Evolutionary conservation across 306 rosid genomes (phyloP).

Genomic region (Albizia julibrissin): DNA sequence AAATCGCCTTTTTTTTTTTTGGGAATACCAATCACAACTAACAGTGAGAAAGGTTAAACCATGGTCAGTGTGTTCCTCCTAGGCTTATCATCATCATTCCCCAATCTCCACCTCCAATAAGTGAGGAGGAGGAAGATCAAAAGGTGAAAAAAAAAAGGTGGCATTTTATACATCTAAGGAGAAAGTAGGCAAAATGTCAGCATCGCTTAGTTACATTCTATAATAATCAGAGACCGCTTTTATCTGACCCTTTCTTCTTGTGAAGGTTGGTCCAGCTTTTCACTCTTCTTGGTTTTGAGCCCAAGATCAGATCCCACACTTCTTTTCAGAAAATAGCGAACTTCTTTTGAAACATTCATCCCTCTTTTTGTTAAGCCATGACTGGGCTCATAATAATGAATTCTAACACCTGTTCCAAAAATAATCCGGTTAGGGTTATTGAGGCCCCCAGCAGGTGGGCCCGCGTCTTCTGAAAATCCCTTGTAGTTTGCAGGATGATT

Average conservation of each 20-base stretch:
- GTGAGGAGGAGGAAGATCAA: not conserved
- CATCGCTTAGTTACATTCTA: too few species aligned
- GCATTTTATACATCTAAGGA: not conserved
- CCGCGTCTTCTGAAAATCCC: not conserved
- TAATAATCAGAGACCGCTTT: not conserved
- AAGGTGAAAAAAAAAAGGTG: not conserved
- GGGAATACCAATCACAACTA: not conserved
- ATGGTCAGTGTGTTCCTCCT: not conserved
- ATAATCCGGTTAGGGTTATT: not conserved
- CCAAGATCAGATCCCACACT: not conserved
- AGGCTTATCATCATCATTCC: not conserved
- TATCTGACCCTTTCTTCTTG: not conserved
- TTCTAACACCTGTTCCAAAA: not conserved
- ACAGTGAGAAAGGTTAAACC: not conserved
- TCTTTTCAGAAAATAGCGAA: not conserved
- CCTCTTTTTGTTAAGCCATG: not conserved
- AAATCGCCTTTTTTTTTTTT: too few species aligned
- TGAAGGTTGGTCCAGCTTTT: not conserved
- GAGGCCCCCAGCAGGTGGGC: not conserved
- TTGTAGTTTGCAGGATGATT: not conserved
- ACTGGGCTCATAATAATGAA: not conserved
- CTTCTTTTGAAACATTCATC: not conserved
- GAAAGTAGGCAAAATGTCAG: not conserved
- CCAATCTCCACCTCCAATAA: too few species aligned
- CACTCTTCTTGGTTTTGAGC: not conserved